Evolutionary conservation across 2,329 filamentous ascomycete species (phyloP).

Genomic region (Ceratocystis lukuohia): DNA sequence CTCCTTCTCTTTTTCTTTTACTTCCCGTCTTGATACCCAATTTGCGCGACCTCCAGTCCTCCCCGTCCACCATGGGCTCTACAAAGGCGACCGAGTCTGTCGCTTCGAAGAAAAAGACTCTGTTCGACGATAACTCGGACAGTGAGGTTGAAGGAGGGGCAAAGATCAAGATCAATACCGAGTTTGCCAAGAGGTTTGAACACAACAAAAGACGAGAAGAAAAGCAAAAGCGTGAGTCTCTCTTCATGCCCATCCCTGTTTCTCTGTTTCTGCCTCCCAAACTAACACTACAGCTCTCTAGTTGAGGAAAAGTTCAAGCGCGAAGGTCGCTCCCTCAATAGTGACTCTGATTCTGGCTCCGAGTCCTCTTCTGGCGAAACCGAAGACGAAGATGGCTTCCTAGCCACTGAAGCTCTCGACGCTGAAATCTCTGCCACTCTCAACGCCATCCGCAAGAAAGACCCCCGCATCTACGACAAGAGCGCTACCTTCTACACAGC

Average conservation of each 20-base stretch:
- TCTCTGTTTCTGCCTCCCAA: background rate
- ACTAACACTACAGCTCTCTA: constrained; percentile 26
- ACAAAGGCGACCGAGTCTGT: background rate
- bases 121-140: constrained; percentile 40
- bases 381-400: constrained; percentile 80
- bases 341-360: constrained; percentile 37
- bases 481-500: constrained; percentile 64
- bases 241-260: background rate
- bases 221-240: constrained; percentile 49
- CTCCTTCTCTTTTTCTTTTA: background rate
- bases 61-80: background rate
- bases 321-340: constrained; percentile 40
- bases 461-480: constrained; percentile 79
- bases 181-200: constrained; percentile 80
- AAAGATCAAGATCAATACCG: constrained; percentile 72
- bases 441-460: constrained; percentile 75
- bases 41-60: background rate
- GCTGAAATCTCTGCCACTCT: constrained; percentile 77
- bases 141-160: constrained; percentile 35
- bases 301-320: constrained; percentile 81
- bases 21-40: background rate
- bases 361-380: constrained; percentile 62
- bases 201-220: constrained; percentile 97
- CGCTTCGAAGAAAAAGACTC: constrained; percentile 29
- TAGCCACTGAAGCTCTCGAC: constrained; percentile 76